phyloP scores from a whole-genome alignment of 768 basidiomycete genomes.

The Rhizopogon roseolus region DNA sequence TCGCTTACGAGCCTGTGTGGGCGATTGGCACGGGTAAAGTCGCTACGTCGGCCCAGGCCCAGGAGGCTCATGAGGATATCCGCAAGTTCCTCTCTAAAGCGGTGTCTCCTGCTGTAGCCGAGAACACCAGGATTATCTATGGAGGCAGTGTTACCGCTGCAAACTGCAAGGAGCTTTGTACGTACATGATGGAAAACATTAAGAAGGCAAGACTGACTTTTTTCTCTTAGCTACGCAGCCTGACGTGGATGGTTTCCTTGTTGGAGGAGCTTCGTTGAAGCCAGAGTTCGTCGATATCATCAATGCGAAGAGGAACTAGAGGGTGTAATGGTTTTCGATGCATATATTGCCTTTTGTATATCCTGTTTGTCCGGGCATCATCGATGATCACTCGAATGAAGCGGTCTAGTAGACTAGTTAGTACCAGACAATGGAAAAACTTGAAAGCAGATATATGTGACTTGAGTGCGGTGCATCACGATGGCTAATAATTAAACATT shows the following conservation, averaged over 20 bases:
- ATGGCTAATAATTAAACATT: too few species aligned
- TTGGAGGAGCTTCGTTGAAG: slow-evolving; percentile 96
- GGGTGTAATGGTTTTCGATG: not conserved
- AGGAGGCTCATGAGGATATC: slow-evolving; percentile 84
- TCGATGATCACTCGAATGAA: too few species aligned
- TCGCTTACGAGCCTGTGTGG: slow-evolving; percentile 98
- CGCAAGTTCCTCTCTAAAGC: slow-evolving; percentile 64
- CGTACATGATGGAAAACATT: slow-evolving; percentile 21
- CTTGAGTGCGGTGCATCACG: too few species aligned
- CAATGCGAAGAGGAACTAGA: slow-evolving; percentile 49
- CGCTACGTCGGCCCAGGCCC: slow-evolving; percentile 87
- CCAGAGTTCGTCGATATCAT: slow-evolving; percentile 94
- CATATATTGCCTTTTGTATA: not conserved
- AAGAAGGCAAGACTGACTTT: not conserved
- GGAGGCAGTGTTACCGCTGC: slow-evolving; percentile 91
- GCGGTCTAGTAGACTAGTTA: too few species aligned
- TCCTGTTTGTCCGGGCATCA: not conserved
- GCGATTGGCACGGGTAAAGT: slow-evolving; percentile 98
- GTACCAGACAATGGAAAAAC: too few species aligned
- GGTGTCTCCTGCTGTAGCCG: slow-evolving; percentile 68
- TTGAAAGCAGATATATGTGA: too few species aligned
- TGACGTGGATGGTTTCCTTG: slow-evolving; percentile 97
- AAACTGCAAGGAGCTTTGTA: slow-evolving; percentile 86
- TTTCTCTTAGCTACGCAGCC: slow-evolving; percentile 51
- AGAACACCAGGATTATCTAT: slow-evolving; percentile 83